Base-by-base conservation (phyloP, 768 basidiomycete genomes). In the Lentinus tigrinus region DNA sequence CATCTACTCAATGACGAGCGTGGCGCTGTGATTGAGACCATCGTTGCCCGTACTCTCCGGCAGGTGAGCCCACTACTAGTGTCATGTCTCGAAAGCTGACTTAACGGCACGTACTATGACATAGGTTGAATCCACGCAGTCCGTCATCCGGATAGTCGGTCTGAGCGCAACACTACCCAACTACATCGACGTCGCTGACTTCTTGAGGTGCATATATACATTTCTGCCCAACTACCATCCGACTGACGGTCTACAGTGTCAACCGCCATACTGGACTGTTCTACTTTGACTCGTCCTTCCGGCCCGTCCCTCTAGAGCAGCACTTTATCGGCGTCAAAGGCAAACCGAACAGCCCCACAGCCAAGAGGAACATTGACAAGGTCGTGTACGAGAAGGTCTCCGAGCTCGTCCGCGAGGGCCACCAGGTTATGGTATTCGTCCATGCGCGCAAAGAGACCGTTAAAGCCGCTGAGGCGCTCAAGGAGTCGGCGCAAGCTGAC, bases 371-470 rank as follows among this genome's bases (percentile, higher is more conserved):
- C 65, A 79, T 98, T 51, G 97, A 99, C 71, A 77, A 77, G 24
- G 93, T 93, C 24, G 87, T 91, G 1, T 98, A 89, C 65, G 81
- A 95, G 65, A 98, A 96, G 74, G 94, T 98, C 19, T 82, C 88
- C 3, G 89, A 91, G 34, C 78, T 98, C 6, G 91, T 98, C 27
- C 79, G 75, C n/a, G 83, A 87, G 64, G 97, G 95, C 3, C 97
- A 99, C 74, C 97, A 98, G 72, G 94, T 97, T 59, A 98, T 99
- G 95, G 95, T 99, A 0, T 99, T 99, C 67, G 97, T 99, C 9
- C 97, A 99, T 72, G 93, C 97, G 14, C 83, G 97, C 28, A 98
- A 97, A 75, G 97, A 98, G 69, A 99, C 97, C 0, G 97, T 98
- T 52, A 97, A 96, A 69, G 84, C 91, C 0, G 95, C 95, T 0